Evolutionary conservation across 352 stramenopile species (phyloP).

Genomic region (Phytophthora cajani): DNA sequence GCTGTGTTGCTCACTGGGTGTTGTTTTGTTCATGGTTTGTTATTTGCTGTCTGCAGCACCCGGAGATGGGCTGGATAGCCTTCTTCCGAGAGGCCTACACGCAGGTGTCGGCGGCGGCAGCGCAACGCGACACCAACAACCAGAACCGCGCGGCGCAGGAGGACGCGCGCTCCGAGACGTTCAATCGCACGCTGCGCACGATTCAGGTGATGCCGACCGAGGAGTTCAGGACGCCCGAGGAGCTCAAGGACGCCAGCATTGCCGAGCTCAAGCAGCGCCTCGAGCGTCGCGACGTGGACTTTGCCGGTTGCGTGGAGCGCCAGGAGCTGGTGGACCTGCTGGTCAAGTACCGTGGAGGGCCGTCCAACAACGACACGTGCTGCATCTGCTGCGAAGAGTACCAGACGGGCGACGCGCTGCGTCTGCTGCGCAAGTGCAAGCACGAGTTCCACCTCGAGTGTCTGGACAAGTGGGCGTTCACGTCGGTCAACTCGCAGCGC

Average conservation of each 20-base stretch:
- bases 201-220: constrained; percentile 87
- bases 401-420: constrained; percentile 75
- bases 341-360: constrained; percentile 75
- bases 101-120: constrained; percentile 42
- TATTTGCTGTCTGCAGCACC: constrained; percentile 33
- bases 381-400: constrained; percentile 91
- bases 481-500: constrained; percentile 70
- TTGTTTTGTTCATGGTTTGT: background rate
- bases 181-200: constrained; percentile 74
- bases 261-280: constrained; percentile 81
- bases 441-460: constrained; percentile 91
- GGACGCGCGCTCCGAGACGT: constrained; percentile 57
- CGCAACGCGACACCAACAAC: constrained; percentile 46
- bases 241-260: constrained; percentile 62
- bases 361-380: constrained; percentile 87
- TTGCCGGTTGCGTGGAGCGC: constrained; percentile 69
- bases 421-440: constrained; percentile 82
- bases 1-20: background rate
- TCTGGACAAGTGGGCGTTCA: constrained; percentile 90
- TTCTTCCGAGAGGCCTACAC: constrained; percentile 67
- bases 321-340: constrained; percentile 75
- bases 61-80: constrained; percentile 61
- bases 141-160: constrained; percentile 42
- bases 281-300: constrained; percentile 67
- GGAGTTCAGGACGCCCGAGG: constrained; percentile 70